A percentile compares a stretch with the other conserved stretches of the same genome.
Conservation (phyloP, 805 yeast genomes). For the Saccharomyces mikatae region DNA sequence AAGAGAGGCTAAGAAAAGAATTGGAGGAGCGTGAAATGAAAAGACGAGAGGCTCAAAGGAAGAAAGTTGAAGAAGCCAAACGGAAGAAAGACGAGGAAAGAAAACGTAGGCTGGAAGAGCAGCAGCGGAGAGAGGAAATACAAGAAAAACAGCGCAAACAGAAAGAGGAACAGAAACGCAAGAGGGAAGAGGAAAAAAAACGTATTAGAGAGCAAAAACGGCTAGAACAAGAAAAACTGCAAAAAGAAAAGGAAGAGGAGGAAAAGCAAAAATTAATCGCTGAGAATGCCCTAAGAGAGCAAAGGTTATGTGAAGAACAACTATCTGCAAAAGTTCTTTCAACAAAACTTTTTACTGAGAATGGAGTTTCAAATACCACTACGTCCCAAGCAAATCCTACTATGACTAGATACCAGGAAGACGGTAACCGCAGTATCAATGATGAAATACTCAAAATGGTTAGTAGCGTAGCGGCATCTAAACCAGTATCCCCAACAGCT, state of each 20-base stretch:
- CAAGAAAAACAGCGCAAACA: slow-evolving; percentile 33
- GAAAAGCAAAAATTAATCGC: slow-evolving; percentile 21
- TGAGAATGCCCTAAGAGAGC: slow-evolving; percentile 12
- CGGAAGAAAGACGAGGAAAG: slow-evolving; percentile 35
- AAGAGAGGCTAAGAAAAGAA: slow-evolving; percentile 39
- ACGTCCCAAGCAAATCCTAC: not conserved
- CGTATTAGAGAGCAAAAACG: slow-evolving; percentile 25
- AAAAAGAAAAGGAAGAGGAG: slow-evolving; percentile 18
- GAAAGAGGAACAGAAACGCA: slow-evolving; percentile 34
- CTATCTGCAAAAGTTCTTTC: not conserved
- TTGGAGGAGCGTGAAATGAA: slow-evolving; percentile 37
- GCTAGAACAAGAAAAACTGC: not conserved
- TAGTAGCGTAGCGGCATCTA: slow-evolving; percentile 22
- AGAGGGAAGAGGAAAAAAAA: slow-evolving; percentile 33
- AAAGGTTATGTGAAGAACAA: not conserved
- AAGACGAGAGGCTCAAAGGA: slow-evolving; percentile 33
- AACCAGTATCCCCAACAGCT: slow-evolving; percentile 16
- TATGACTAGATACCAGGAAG: not conserved
- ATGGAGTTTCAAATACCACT: not conserved
- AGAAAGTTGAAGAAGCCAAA: slow-evolving; percentile 35
- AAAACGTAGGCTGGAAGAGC: slow-evolving; percentile 34
- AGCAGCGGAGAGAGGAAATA: slow-evolving; percentile 35
- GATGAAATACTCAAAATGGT: slow-evolving; percentile 24
- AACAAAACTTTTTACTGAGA: not conserved
- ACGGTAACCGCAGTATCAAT: slow-evolving; percentile 6